Base-by-base conservation (phyloP, 139 green algal genomes). In the Nannochloris sp. region DNA sequence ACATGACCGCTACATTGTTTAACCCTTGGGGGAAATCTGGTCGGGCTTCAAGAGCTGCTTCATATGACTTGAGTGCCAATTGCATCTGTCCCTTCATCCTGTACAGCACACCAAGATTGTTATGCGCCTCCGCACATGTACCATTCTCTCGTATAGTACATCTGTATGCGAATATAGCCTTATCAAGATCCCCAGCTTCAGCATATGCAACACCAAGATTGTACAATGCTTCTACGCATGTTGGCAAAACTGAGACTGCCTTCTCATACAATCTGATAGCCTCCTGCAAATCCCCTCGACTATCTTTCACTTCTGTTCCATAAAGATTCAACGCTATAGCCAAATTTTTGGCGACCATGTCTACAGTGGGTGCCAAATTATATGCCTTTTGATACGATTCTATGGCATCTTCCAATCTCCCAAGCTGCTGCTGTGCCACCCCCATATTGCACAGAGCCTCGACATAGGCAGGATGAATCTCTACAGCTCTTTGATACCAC, bases 1-100 rank as follows among this genome's bases (percentile, higher is more conserved):
- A 88, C 9, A 97, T 65, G 17, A 97, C 87, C 0, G 89, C 91
- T 44, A 98, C 69, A 78, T 98, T 98, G 84, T 97, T 98, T 40
- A 93, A 71, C 12, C 70, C 73, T 69, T 90, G 79, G 3, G 74
- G 65, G 63, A 89, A 84, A 61, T 69, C 79, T 37, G 77, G 77
- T 4, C 78, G 71, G 4, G 59, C 50, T 25, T 82, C 56, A 60
- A 86, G 69, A 2, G 70, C 74, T 1, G 70, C 62, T 50, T 61
- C 68, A 64, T 88, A 89, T 66, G 73, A 88, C 62, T 74, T 49
- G 48, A 85, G 49, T 8, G 84, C 79, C 23, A 68, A 57, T 33
- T 86, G 79, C 16, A 95, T 56, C 66, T 95, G 93, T 66, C 87
- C 87, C 2, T 66, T 61, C 45, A 90, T 85, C 66, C 87, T 62